phyloP scores from a whole-genome alignment of 1,284 basidiomycete genomes.

The Trichosporon faecale region DNA sequence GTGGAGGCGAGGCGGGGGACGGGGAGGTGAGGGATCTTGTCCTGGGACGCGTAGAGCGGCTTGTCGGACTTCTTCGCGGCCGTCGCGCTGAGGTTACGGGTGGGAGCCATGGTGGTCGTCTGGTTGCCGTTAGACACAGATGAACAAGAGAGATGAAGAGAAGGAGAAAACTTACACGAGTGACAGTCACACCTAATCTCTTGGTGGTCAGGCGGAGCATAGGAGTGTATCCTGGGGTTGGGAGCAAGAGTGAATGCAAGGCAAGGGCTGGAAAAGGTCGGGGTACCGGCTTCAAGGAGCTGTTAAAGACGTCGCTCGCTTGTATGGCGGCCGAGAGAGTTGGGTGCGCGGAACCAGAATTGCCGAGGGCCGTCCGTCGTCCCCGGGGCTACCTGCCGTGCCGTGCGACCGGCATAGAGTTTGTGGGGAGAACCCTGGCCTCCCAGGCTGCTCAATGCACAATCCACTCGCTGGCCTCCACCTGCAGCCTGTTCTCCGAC shows the following conservation, averaged over 20 bases:
- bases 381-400: too few relatives aligned
- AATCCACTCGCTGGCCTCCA: neutral
- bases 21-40: conserved; percentile 74
- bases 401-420: neutral
- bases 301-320: conserved; percentile 10
- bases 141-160: neutral
- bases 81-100: conserved; percentile 17
- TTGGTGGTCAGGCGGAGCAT: conserved; percentile 10
- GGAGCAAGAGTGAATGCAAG: neutral
- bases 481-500: neutral
- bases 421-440: neutral
- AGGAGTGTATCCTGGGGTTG: neutral
- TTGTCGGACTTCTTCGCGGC: conserved; percentile 22
- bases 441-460: neutral
- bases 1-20: conserved; percentile 79
- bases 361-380: conserved; percentile 10
- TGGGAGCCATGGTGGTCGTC: conserved; percentile 17
- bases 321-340: conserved; percentile 3
- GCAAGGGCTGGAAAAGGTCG: neutral
- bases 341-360: conserved; percentile 3
- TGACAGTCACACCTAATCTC: conserved; percentile 11
- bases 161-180: conserved; percentile 6
- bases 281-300: conserved; percentile 7
- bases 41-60: conserved; percentile 76
- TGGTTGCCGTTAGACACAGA: neutral